phyloP scores from a whole-genome alignment of 1,284 basidiomycete species.

The Ustilago cynodontis region DNA sequence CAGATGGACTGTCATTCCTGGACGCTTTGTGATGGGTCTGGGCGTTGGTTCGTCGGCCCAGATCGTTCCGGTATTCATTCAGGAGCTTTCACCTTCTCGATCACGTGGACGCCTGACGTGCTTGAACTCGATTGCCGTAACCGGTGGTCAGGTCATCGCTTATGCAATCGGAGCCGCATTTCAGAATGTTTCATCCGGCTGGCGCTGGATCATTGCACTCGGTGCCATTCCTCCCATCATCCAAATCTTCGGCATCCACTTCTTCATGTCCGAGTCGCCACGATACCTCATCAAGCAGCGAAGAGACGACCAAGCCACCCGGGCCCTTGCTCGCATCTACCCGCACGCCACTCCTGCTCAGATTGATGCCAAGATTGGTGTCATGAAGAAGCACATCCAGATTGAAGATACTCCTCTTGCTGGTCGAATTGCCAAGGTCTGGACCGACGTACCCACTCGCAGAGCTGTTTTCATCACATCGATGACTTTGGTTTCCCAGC shows the following conservation, averaged over 20 bases:
- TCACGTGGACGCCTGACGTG: constrained; percentile 71
- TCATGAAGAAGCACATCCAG: constrained; percentile 68
- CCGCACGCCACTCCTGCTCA: constrained; percentile 62
- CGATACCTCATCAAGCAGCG: constrained; percentile 68
- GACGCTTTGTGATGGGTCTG: constrained; percentile 71
- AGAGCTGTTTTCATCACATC: constrained; percentile 46
- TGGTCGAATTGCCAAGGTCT: constrained; percentile 30
- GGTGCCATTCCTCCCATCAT: constrained; percentile 69
- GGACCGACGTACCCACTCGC: constrained; percentile 45
- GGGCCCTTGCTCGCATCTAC: constrained; percentile 64
- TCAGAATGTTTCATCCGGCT: constrained; percentile 62
- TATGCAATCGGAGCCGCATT: constrained; percentile 67
- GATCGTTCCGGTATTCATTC: constrained; percentile 70
- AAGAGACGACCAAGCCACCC: constrained; percentile 58
- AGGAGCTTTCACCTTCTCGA: constrained; percentile 70
- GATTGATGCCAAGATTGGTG: constrained; percentile 69
- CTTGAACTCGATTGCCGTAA: constrained; percentile 70
- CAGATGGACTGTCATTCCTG: constrained; percentile 69
- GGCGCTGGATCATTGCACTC: constrained; percentile 71
- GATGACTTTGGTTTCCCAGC: constrained; percentile 56
- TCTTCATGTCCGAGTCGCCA: constrained; percentile 70
- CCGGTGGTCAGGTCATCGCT: constrained; percentile 70
- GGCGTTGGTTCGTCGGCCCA: constrained; percentile 70
- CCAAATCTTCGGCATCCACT: constrained; percentile 66
- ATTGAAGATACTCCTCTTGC: constrained; percentile 30